Evolutionary conservation across 106 monocot species (phyloP), one percentile per base, ranked within the genome.

Genomic region (Allium fistulosum): DNA sequence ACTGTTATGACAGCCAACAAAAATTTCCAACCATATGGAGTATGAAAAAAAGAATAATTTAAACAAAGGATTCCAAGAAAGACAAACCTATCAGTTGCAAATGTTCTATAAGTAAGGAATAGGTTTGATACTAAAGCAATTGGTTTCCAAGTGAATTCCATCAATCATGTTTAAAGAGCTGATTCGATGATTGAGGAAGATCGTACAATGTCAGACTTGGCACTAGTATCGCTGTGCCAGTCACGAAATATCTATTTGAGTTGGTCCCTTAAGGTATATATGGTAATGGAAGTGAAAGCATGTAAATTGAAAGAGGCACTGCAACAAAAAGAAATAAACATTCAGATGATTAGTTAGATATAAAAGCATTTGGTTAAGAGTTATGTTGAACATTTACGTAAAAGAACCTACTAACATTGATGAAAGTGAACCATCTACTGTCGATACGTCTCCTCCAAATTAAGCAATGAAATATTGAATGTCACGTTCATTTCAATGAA

Each of bases 371-470:
- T 48, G 28, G 26, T 17, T 67, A 67, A 67, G 17, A 26, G 0
- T 11, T 67, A 52, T 17, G 14, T 16, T 17, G 17, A 65, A 65
- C 15, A 17, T 49, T 3, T 48, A 8, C 47, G 9, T 65, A 66
- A 51, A 66, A 47, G 10, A 37, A 93, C 99, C 93, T 87, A 87
- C 63, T 79, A 99, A 70, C 51, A 84, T 87, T 67, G 73, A 64
- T 57, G 87, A 75, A 59, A 99, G 83, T 11, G 99, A 99, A 74
- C 92, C 74, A 53, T 90, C 82, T 73, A 99, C 11, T 58, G 99
- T 92, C 28, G 99, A 93, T 61, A 87, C 68, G 89, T 83, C 81
- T 93, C 92, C 74, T 93, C 82, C 81, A 99, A 72, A 83, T 83
- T 73, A 72, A 99, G 90, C 61, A 84, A 72, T 52, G 87, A 90